These are phyloP conservation scores for Trametes gibbosa DNA, from an alignment of 768 basidiomycete species.

Conservation along the genomic window DNA sequence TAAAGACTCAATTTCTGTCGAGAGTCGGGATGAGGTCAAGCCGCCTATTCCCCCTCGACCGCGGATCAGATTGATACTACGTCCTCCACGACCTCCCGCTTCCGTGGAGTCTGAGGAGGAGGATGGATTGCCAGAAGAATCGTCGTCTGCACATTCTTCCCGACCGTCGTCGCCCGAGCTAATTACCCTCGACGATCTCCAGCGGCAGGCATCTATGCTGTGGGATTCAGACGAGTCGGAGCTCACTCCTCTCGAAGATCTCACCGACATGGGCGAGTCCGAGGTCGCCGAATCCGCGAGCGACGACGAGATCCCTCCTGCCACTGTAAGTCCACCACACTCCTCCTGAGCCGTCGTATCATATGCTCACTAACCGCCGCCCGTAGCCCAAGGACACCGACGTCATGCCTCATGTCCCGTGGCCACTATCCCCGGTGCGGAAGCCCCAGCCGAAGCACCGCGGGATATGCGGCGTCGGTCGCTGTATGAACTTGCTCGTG, in stretches of 20 bases:
- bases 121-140: not conserved
- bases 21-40: not conserved
- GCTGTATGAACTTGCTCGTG: slow-evolving; percentile 23
- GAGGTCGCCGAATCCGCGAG: slow-evolving; percentile 13
- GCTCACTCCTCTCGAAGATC: slow-evolving; percentile 25
- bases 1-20: not conserved
- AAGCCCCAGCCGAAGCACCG: not conserved
- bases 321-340: not conserved
- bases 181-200: not conserved
- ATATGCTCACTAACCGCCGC: not conserved
- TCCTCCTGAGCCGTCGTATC: not conserved
- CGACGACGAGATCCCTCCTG: slow-evolving; percentile 6
- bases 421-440: not conserved
- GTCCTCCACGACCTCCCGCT: not conserved
- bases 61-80: not conserved
- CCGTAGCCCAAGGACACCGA: not conserved
- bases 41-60: not conserved
- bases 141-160: not conserved
- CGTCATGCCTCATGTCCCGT: not conserved
- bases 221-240: slow-evolving; percentile 27
- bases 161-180: not conserved
- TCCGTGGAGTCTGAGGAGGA: not conserved
- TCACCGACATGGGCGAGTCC: slow-evolving; percentile 17
- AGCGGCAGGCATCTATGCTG: not conserved
- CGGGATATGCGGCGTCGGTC: slow-evolving; percentile 14